Evolutionary conservation across 140 eudicot genomes (phyloP).

Genomic region (Bidens hawaiensis): DNA sequence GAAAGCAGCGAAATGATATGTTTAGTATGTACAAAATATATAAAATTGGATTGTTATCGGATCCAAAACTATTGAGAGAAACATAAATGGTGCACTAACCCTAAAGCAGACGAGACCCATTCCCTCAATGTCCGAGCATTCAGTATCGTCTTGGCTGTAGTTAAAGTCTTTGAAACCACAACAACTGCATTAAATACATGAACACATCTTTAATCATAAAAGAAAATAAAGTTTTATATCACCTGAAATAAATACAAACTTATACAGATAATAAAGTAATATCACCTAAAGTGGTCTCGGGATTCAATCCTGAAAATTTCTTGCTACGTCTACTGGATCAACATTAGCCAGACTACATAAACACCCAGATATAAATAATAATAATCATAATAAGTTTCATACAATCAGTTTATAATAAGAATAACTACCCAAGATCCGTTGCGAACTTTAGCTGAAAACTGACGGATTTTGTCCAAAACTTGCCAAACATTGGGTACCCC

Average conservation of each 20-base stretch:
- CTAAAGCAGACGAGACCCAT: constrained; percentile 91
- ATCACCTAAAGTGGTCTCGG: constrained; percentile 84
- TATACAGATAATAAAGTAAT: background rate
- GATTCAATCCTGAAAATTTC: constrained; percentile 78
- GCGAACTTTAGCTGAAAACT: too few species aligned
- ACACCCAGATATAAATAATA: background rate
- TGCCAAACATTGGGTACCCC: constrained; percentile 98
- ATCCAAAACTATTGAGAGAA: too few species aligned
- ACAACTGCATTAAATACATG: constrained; percentile 56
- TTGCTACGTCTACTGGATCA: constrained; percentile 93
- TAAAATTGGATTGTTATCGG: too few species aligned
- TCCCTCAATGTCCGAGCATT: constrained; percentile 92
- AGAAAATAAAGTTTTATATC: background rate
- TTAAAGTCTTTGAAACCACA: constrained; percentile 94
- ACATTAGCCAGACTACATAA: constrained; percentile 87
- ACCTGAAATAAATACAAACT: background rate
- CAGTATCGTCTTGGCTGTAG: constrained; percentile 98
- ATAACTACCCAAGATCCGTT: constrained; percentile 87
- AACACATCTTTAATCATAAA: background rate
- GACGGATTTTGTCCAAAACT: constrained; percentile 84
- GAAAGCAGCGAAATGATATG: constrained; percentile 1
- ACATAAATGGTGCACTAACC: constrained; percentile 39
- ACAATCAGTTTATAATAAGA: background rate
- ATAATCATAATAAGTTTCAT: background rate
- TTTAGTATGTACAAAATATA: too few species aligned